phyloP scores from a whole-genome alignment of 2,329 filamentous ascomycete species.

The Dendryphion nanum region DNA sequence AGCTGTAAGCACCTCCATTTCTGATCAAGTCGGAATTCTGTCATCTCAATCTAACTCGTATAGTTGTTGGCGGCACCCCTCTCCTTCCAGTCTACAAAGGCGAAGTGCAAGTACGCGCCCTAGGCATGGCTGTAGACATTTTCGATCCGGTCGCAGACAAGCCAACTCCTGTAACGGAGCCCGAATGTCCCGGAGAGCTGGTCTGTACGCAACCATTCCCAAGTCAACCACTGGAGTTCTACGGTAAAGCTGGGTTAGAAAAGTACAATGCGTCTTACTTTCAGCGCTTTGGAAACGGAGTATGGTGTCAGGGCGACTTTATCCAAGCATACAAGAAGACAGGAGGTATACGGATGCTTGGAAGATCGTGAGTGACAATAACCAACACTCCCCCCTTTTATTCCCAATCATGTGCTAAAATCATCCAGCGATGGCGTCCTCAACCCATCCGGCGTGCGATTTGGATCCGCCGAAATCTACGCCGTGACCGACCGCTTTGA shows the following conservation, averaged over 20 bases:
- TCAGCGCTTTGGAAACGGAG: not conserved
- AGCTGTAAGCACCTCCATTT: not conserved
- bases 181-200: not conserved
- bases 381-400: not conserved
- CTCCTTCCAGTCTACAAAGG: not conserved
- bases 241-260: not conserved
- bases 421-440: constrained; percentile 76
- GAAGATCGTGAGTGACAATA: not conserved
- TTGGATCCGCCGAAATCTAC: constrained; percentile 89
- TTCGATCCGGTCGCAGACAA: not conserved
- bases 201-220: not conserved
- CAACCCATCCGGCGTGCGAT: constrained; percentile 83
- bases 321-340: not conserved
- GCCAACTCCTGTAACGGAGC: not conserved
- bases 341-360: not conserved
- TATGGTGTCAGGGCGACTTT: not conserved
- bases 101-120: not conserved
- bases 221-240: not conserved
- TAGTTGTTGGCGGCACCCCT: constrained; percentile 1
- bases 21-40: not conserved
- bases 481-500: constrained; percentile 60
- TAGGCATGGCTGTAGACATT: constrained; percentile 1
- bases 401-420: not conserved
- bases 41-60: not conserved
- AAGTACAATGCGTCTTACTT: not conserved